Evolutionary conservation across 148 eudicot genomes (phyloP), one percentile per base, ranked within the genome.

Genomic region (Arctostaphylos glauca): DNA sequence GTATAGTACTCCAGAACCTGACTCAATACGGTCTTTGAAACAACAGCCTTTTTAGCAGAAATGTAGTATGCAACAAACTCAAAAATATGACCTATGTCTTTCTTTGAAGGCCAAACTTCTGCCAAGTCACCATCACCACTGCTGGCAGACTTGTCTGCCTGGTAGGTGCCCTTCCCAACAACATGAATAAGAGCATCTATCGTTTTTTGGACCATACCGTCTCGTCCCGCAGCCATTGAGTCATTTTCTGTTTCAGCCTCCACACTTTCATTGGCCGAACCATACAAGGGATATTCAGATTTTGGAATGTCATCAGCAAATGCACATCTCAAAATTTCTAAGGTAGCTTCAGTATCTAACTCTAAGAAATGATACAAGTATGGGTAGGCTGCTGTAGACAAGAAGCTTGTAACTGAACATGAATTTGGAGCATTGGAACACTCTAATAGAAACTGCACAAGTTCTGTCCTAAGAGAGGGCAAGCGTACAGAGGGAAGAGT

Each of bases 321-420:
- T 75, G 95, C 94, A 85, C 88, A 90, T 86, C 85, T 88, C 86
- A 95, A 76, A 86, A 95, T 96, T 84, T 92, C 94, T 85, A 95
- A 89, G 74, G 98, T 91, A 88, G 98, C 94, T 83, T 92, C 98
- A 12, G 95, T 91, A 77, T 95, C 98, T 79, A 95, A 89, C 81
- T 92, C 90, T 80, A 94, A 83, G 64, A 95, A 87, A 91, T 89
- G 89, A 84, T 89, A 89, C 83, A 95, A 80, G 85, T 95, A 88
- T 68, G 87, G 83, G 81, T 84, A 91, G 79, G 88, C 84, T 77
- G 88, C 90, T 21, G 84, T 72, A 31, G 89, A 86, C 81, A 80
- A 84, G 84, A 89, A 78, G 83, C 84, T 85, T 74, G 90, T 82
- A 83, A 79, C 84, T 3, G 83, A 66, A 82, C 86, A 82, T 13